Percentiles rank a stretch among this genome's conserved stretches.
phyloP scores from a whole-genome alignment of 2,329 filamentous ascomycete genomes.

The Trichocomaceae sp. region DNA sequence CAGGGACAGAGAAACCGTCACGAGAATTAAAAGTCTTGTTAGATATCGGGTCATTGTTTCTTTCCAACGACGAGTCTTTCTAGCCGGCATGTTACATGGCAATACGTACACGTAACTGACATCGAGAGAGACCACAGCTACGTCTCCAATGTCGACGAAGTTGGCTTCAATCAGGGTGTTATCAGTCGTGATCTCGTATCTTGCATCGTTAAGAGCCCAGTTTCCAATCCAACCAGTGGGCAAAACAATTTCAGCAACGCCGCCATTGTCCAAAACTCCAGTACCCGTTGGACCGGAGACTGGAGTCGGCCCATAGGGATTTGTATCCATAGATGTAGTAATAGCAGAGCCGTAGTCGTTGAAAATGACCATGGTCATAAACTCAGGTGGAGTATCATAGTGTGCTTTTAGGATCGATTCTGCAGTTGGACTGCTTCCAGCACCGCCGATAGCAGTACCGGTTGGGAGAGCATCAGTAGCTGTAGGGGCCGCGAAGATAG shows the following conservation, averaged over 20 bases:
- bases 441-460: conserved; percentile 3
- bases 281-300: conserved; percentile 1
- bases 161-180: conserved; percentile 11
- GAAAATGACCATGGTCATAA: conserved; percentile 9
- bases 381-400: conserved; percentile 8
- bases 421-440: neutral
- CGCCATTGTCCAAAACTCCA: conserved; percentile 5
- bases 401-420: neutral
- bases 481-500: neutral
- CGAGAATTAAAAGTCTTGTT: neutral
- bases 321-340: conserved; percentile 7
- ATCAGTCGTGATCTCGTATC: conserved; percentile 5
- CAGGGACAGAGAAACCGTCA: conserved; percentile 11
- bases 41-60: neutral
- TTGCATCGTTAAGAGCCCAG: conserved; percentile 9
- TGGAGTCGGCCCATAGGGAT: neutral
- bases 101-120: conserved; percentile 11
- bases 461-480: neutral
- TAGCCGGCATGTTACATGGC: neutral
- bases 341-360: conserved; percentile 5
- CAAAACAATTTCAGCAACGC: neutral
- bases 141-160: conserved; percentile 3
- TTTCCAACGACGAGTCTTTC: neutral
- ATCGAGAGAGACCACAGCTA: conserved; percentile 8
- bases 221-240: conserved; percentile 12